These are phyloP conservation scores for Discostella stelligera DNA, from an alignment of 352 stramenopile genomes.

Conservation along the genomic window DNA sequence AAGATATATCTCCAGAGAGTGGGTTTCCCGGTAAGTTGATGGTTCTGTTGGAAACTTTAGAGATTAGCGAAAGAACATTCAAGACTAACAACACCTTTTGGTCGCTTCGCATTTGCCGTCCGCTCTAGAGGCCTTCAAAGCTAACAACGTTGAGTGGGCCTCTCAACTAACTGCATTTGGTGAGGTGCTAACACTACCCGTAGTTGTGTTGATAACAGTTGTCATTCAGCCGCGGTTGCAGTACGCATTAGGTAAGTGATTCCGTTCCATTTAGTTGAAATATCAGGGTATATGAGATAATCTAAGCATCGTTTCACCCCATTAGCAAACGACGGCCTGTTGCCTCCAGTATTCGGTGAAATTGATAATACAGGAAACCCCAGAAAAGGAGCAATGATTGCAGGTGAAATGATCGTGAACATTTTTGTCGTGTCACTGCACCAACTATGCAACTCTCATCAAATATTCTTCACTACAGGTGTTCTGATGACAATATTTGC, in stretches of 20 bases:
- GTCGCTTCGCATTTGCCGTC: no score
- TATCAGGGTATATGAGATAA: background rate
- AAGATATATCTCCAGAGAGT: constrained; percentile 51
- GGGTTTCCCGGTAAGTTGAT: constrained; percentile 52
- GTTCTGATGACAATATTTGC: constrained; percentile 71
- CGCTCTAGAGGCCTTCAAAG: constrained; percentile 66
- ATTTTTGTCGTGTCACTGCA: background rate
- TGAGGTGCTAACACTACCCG: constrained; percentile 90
- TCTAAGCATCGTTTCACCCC: background rate
- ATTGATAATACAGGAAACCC: constrained; percentile 59
- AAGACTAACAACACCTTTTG: background rate
- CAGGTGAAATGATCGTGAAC: constrained; percentile 16
- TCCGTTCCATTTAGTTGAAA: background rate
- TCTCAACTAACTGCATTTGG: constrained; percentile 69
- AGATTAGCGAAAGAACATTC: background rate
- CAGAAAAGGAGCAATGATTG: constrained; percentile 51
- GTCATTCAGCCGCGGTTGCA: constrained; percentile 90
- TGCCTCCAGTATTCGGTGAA: constrained; percentile 88
- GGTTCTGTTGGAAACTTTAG: background rate
- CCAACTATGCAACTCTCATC: background rate
- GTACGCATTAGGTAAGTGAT: constrained; percentile 79
- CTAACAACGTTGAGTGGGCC: constrained; percentile 74
- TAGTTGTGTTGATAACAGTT: constrained; percentile 92
- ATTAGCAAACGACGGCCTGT: constrained; percentile 89
- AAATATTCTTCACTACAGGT: constrained; percentile 14